Evolutionary conservation across 352 stramenopile genomes (phyloP), one percentile per base, ranked within the genome.

Genomic region (Blastocystis sp.): DNA sequence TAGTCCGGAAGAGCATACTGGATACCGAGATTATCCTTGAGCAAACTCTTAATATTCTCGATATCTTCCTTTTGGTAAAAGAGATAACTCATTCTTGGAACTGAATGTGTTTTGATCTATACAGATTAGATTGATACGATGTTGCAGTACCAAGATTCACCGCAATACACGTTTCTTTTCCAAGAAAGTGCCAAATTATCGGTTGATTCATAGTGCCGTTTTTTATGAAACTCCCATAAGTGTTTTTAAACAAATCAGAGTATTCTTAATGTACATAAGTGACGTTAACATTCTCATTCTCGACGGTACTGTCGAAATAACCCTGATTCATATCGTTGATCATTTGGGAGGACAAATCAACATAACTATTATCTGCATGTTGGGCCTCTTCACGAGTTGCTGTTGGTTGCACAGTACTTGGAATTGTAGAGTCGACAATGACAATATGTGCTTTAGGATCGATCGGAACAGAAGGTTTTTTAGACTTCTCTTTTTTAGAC

Each of bases 391-490:
- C 27, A 27, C 6, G 7, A 1, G 46, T 32, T 19, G 16, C 69
- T 43, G 19, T n/a, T 14, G 43, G 43, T 54, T 75, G 1, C 5
- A 29, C 27, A 43, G 58, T 32, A 39, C 19, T 7, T 16, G 43
- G 9, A 37, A 80, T 80, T 27, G 24, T 27, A 32, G 21, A 19
- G 39, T 61, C 43, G 9, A 27, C 21, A n/a, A 63, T 12, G 0
- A 80, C 69, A 24, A 80, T 80, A n/a, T 80, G 58, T 11, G 58
- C 69, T 42, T 80, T 80, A 6, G 69, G 43, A 59, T 59, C 42
- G 43, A 27, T n/a, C 1, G n/a, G 9, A 46, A 9, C 39, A 9
- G 39, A 9, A 46, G 39, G 11, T 39, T 75, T 52, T 35, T 5
- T 19, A 12, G 49, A 6, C n/a, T 46, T 54, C 19, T 29, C 39